Percentiles rank a stretch among this genome's conserved stretches.
Evolutionary conservation across 495 filamentous ascomycete species (phyloP).

Genomic region (Darksidea phi): DNA sequence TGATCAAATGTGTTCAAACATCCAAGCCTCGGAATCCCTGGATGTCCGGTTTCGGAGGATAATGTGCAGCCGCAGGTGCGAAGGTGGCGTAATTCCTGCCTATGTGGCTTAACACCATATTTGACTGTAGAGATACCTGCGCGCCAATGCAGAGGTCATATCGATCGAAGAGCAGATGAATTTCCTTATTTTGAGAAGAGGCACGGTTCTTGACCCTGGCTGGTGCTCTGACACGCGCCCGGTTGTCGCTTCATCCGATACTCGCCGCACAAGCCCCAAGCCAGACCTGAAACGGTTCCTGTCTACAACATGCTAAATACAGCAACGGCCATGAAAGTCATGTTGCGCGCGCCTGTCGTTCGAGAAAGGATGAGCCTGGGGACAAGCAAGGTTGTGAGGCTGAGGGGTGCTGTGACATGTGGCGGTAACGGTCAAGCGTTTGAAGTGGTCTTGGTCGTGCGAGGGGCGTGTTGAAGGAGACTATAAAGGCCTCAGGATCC

Average conservation of each 20-base stretch:
- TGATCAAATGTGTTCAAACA: neutral
- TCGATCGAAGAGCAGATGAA: too few relatives aligned
- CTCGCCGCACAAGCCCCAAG: neutral
- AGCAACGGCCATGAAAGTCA: neutral
- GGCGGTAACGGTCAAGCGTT: neutral
- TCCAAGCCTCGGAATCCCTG: neutral
- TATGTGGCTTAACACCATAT: too few relatives aligned
- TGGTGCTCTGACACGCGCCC: neutral
- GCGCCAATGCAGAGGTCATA: too few relatives aligned
- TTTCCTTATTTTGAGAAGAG: too few relatives aligned
- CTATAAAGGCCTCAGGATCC: too few relatives aligned
- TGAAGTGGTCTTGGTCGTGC: too few relatives aligned
- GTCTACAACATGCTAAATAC: neutral
- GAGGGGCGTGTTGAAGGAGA: too few relatives aligned
- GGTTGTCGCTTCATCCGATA: neutral
- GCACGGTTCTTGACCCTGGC: too few relatives aligned
- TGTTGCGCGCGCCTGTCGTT: neutral
- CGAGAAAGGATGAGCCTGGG: neutral
- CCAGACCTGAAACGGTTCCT: conserved; percentile 1
- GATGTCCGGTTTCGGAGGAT: neutral
- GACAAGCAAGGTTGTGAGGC: neutral
- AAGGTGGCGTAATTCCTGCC: neutral
- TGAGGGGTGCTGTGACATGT: neutral
- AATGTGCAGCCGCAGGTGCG: neutral
- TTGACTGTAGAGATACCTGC: too few relatives aligned